These are phyloP conservation scores for Punica granatum DNA, from an alignment of 345 rosid genomes.

Conservation along the genomic window DNA sequence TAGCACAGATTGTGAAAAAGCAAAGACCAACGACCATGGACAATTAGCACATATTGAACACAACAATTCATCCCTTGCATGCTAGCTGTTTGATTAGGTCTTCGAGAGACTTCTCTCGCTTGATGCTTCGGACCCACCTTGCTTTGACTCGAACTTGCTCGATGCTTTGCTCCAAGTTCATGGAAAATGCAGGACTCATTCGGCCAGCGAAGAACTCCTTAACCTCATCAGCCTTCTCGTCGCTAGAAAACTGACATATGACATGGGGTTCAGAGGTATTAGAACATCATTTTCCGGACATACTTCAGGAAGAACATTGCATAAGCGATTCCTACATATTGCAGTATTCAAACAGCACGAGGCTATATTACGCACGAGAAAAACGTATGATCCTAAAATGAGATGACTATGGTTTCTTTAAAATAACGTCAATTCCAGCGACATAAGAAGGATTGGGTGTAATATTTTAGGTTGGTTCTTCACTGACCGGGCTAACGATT, in stretches of 20 bases:
- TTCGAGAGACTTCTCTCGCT: conserved; percentile 27
- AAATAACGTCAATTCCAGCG: too few relatives aligned
- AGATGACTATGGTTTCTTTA: too few relatives aligned
- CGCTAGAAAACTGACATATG: conserved; percentile 28
- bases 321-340: too few relatives aligned
- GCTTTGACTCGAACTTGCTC: conserved; percentile 38
- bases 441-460: too few relatives aligned
- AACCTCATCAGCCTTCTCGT: conserved; percentile 34
- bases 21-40: too few relatives aligned
- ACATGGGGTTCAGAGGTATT: background rate
- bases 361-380: too few relatives aligned
- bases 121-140: conserved; percentile 32
- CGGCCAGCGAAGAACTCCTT: conserved; percentile 24
- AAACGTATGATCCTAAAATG: too few relatives aligned
- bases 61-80: background rate
- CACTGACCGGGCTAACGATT: conserved; percentile 28
- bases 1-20: too few relatives aligned
- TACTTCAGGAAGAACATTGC: too few relatives aligned
- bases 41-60: too few relatives aligned
- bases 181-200: conserved; percentile 17
- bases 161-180: conserved; percentile 34
- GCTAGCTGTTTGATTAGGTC: conserved; percentile 22
- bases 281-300: background rate
- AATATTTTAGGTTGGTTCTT: background rate
- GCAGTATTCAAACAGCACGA: too few relatives aligned